Evolutionary conservation across 352 stramenopile species (phyloP), one percentile per base, ranked within the genome.

Genomic region (Phytophthora colocasiae): DNA sequence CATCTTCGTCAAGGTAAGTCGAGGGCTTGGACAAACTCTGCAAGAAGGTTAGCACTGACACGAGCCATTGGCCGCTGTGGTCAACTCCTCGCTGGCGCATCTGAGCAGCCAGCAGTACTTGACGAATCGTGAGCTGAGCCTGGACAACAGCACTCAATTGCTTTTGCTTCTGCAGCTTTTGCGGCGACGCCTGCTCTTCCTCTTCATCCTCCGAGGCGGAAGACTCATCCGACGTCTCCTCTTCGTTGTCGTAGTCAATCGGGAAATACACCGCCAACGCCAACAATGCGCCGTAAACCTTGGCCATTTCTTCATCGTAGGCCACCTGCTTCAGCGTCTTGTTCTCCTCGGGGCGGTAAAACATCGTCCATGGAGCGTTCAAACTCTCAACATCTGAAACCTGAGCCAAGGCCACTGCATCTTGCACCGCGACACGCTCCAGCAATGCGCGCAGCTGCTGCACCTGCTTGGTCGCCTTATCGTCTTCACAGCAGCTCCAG

Each of bases 201-300:
- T 78, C 66, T 7, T 84, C 66, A 15, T 73, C 68, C 17, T 53
- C 61, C 4, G 61, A 69, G 32, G 70, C 78, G 17, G 75, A 78
- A 7, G 71, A 81, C 14, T 86, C 77, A n/a, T 64, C 68, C 34
- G 71, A 80, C 47, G 65, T 80, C 41, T 77, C 66, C 47, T 80
- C 77, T 22, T 63, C 64, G 5, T 73, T 64, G 15, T 78, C 65
- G 8, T 66, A 61, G 8, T 70, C 58, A 27, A 91, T 64, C 0
- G 83, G 83, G 58, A 81, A 91, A 29, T 80, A 74, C 22, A 91
- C 58, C 2, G 77, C 78, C 49, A 91, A 66, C 26, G 75, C 57
- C 22, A 87, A 51, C 32, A 87, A 34, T 3, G 60, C 54, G 1
- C 78, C 83, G 49, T 80, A 87, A 9, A 89, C 65, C 55, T 81